phyloP scores from a whole-genome alignment of 257 asterid genomes.

The Leptodermis oblonga region DNA sequence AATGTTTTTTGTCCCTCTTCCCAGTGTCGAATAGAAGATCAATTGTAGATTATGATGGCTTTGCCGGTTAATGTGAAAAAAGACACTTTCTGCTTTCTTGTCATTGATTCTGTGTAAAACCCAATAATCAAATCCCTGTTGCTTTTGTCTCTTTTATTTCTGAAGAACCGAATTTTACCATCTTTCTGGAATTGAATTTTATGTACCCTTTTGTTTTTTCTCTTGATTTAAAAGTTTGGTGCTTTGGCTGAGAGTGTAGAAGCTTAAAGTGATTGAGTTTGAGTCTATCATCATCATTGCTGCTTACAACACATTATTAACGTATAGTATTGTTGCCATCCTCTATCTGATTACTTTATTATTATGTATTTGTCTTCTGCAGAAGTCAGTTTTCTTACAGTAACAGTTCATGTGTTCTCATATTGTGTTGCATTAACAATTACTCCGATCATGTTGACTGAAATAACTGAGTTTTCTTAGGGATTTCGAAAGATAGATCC shows the following conservation, averaged over 20 bases:
- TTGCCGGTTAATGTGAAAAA: not conserved
- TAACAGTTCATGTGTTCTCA: conserved; percentile 19
- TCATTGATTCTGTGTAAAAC: not conserved
- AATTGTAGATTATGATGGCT: not conserved
- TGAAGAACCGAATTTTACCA: conserved; percentile 6
- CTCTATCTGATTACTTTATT: not conserved
- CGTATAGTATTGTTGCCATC: not conserved
- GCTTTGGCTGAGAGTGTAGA: not conserved
- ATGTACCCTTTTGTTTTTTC: not conserved
- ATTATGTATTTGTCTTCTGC: not conserved
- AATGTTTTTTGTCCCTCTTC: not conserved
- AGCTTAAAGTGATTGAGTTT: not conserved
- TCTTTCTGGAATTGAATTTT: not conserved
- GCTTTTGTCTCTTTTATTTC: not conserved
- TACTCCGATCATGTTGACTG: not conserved
- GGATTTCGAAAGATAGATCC: conserved; percentile 95
- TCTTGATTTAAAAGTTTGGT: not conserved
- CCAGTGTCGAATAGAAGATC: not conserved
- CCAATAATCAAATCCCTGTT: not conserved
- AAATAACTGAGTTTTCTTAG: conserved; percentile 29
- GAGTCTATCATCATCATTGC: conserved; percentile 6
- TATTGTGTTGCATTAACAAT: not conserved
- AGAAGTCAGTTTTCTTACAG: not conserved
- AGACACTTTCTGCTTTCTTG: not conserved
- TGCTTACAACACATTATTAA: not conserved